Conservation (phyloP, 257 asterid species). For the Catharanthus roseus region DNA sequence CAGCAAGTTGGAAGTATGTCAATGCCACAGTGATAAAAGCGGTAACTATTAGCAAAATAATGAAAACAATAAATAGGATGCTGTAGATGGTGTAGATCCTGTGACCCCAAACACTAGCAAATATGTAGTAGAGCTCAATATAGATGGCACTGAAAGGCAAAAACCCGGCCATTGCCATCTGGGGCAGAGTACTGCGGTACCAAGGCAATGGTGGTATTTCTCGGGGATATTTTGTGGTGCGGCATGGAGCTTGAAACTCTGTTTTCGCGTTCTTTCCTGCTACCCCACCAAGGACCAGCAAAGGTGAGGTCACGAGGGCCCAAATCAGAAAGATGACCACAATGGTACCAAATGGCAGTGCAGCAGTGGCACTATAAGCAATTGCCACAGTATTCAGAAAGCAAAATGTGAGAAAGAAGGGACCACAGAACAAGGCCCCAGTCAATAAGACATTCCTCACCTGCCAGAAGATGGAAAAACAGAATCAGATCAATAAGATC, state of each 20-base stretch:
- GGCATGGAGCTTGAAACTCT: constrained; percentile 49
- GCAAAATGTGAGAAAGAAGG: constrained; percentile 36
- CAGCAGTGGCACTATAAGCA: constrained; percentile 42
- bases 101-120: constrained; percentile 53
- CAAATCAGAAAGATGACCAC: constrained; percentile 43
- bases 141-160: constrained; percentile 49
- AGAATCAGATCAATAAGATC: not conserved
- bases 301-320: constrained; percentile 46
- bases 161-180: constrained; percentile 53
- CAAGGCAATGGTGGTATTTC: constrained; percentile 43
- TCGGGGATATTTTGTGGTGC: constrained; percentile 44
- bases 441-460: constrained; percentile 41
- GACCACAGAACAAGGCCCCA: constrained; percentile 42
- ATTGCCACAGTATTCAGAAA: constrained; percentile 45
- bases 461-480: constrained; percentile 15
- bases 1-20: constrained; percentile 50
- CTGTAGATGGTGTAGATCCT: constrained; percentile 45
- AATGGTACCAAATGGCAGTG: constrained; percentile 46
- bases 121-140: constrained; percentile 48
- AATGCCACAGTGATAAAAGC: constrained; percentile 48
- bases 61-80: constrained; percentile 40
- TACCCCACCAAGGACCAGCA: constrained; percentile 43
- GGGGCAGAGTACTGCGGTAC: constrained; percentile 42
- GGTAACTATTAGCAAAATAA: constrained; percentile 40
- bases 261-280: constrained; percentile 43